phyloP scores from a whole-genome alignment of 2,329 filamentous ascomycete genomes.

The Diplodia intermedia region DNA sequence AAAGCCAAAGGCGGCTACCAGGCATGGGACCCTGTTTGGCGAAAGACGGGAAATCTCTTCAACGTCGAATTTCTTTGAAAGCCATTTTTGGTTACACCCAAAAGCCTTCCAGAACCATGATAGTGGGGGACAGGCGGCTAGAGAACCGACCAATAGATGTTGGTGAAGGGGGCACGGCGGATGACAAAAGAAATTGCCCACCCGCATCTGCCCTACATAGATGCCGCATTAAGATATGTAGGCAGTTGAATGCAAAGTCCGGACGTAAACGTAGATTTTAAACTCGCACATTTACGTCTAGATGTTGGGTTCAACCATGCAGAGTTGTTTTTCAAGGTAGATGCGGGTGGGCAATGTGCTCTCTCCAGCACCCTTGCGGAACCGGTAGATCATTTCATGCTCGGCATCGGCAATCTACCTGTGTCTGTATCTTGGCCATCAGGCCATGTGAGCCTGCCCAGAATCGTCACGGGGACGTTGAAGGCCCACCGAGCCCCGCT shows the following conservation, averaged over 20 bases:
- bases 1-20: constrained; percentile 9
- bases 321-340: no score
- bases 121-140: constrained; percentile 26
- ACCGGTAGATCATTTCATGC: constrained; percentile 20
- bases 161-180: not conserved
- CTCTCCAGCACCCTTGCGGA: constrained; percentile 10
- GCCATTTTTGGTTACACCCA: constrained; percentile 20
- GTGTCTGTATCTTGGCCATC: not conserved
- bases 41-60: constrained; percentile 14
- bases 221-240: no score
- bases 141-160: constrained; percentile 1
- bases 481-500: constrained; percentile 8
- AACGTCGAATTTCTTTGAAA: not conserved
- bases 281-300: no score
- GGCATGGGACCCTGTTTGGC: constrained; percentile 6
- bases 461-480: constrained; percentile 5
- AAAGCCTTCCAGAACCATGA: constrained; percentile 16
- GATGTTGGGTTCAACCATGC: no score
- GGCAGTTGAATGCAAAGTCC: no score
- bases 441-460: not conserved
- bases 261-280: no score
- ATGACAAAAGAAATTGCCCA: no score
- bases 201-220: no score
- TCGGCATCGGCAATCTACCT: constrained; percentile 18
- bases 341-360: not conserved